Percentiles rank a stretch among this genome's conserved stretches.
These are phyloP conservation scores for Symbiodinium natans DNA, from an alignment of 73 alveolate genomes.

Conservation along the genomic window DNA sequence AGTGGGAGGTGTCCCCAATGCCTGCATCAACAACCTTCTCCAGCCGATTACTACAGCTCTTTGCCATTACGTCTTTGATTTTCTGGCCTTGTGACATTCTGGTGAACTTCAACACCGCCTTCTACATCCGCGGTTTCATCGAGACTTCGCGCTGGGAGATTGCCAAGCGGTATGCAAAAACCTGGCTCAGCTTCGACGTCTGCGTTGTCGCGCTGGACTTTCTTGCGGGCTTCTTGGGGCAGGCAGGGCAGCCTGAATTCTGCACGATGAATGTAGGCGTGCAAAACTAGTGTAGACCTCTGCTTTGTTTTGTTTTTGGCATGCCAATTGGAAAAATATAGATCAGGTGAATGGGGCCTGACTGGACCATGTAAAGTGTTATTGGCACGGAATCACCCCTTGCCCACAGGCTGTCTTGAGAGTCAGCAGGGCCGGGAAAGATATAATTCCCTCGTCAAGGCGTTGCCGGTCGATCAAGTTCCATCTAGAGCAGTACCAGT, in stretches of 20 bases:
- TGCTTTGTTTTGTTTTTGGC: too few species aligned
- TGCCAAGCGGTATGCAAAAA: constrained; percentile 27
- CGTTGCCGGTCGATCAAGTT: too few species aligned
- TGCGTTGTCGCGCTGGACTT: constrained; percentile 32
- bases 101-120: constrained; percentile 47
- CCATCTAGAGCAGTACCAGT: too few species aligned
- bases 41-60: constrained; percentile 28
- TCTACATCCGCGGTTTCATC: constrained; percentile 6
- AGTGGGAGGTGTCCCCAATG: not conserved
- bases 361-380: not conserved
- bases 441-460: too few species aligned
- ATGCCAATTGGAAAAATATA: too few species aligned
- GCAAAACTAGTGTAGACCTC: too few species aligned
- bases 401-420: too few species aligned
- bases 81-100: constrained; percentile 54
- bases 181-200: constrained; percentile 48
- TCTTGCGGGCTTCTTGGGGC: constrained; percentile 10
- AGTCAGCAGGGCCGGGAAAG: too few species aligned
- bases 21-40: not conserved
- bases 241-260: not conserved
- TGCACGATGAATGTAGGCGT: too few species aligned
- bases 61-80: constrained; percentile 26
- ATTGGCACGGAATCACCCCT: not conserved
- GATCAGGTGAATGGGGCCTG: too few species aligned
- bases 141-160: not conserved